Evolutionary conservation across 768 basidiomycete genomes (phyloP).

Genomic region (Plicaturopsis crispa): DNA sequence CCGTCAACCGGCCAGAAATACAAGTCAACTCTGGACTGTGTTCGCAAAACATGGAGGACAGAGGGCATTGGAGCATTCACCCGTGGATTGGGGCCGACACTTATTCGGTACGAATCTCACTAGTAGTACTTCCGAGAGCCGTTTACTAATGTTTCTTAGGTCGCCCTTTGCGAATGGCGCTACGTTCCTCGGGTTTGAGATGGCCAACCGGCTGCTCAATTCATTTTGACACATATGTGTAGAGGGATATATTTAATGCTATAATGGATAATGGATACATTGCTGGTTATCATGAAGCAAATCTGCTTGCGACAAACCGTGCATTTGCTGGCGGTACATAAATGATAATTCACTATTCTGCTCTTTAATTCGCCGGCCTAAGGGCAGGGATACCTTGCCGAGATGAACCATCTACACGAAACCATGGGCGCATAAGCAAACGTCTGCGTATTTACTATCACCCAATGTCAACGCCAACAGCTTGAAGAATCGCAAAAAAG

Average conservation of each 20-base stretch:
- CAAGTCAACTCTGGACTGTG: conserved; percentile 73
- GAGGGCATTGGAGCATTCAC: conserved; percentile 86
- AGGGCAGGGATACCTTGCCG: neutral
- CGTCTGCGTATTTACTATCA: too few species aligned
- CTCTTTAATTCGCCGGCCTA: neutral
- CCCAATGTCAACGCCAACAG: too few species aligned
- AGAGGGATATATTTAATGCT: neutral
- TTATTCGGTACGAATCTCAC: conserved; percentile 62
- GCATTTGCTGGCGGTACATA: neutral
- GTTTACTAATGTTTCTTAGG: conserved; percentile 30
- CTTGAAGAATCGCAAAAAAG: too few species aligned
- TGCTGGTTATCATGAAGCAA: neutral
- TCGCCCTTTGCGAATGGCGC: conserved; percentile 96
- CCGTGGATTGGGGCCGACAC: conserved; percentile 84
- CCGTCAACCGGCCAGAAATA: conserved; percentile 75
- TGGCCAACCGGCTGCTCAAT: conserved; percentile 72
- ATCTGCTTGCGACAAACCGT: neutral
- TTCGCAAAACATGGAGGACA: conserved; percentile 71
- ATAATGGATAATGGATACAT: neutral
- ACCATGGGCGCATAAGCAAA: too few species aligned
- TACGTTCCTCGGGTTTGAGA: conserved; percentile 93
- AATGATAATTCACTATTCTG: neutral
- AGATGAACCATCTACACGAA: too few species aligned
- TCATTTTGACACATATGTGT: conserved; percentile 10
- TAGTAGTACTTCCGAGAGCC: conserved; percentile 1